Evolutionary conservation across 164 flowering plant genomes (phyloP).

Genomic region (Annona squamosa): DNA sequence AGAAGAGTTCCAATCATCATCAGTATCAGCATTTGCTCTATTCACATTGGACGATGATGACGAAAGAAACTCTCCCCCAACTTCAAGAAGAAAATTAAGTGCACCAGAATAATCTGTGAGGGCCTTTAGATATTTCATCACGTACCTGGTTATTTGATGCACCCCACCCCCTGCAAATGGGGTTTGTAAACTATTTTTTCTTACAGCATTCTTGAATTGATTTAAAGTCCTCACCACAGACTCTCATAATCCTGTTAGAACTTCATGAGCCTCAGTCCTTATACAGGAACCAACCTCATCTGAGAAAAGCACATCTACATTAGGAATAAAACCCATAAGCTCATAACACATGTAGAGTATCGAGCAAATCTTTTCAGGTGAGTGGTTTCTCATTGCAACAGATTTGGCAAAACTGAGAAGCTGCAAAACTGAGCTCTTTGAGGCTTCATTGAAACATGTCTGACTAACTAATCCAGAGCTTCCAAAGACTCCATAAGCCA

Average conservation of each 20-base stretch:
- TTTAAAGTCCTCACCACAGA: slow-evolving; percentile 1
- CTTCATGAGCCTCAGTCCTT: slow-evolving; percentile 6
- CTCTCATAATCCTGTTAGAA: slow-evolving; percentile 4
- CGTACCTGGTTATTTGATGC: slow-evolving; percentile 62
- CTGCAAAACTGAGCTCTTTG: slow-evolving; percentile 49
- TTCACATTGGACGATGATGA: slow-evolving; percentile 22
- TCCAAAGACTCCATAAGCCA: slow-evolving; percentile 55
- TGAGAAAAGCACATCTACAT: slow-evolving; percentile 6
- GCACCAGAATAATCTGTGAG: slow-evolving; percentile 48
- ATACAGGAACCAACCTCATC: slow-evolving; percentile 1
- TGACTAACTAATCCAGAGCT: slow-evolving; percentile 27
- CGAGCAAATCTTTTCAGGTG: not conserved
- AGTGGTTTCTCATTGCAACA: slow-evolving; percentile 54
- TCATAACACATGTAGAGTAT: slow-evolving; percentile 8
- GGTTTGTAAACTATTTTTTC: not conserved
- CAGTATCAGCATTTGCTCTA: slow-evolving; percentile 29
- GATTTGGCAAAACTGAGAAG: slow-evolving; percentile 73
- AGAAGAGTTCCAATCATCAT: slow-evolving; percentile 9
- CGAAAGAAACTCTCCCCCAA: slow-evolving; percentile 17
- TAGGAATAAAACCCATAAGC: slow-evolving; percentile 4
- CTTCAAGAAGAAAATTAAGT: slow-evolving; percentile 44
- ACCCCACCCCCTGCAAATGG: slow-evolving; percentile 7
- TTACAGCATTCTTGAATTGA: slow-evolving; percentile 5
- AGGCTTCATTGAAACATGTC: slow-evolving; percentile 52
- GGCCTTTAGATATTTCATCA: slow-evolving; percentile 69